Evolutionary conservation across 176 grass and related monocot genomes (phyloP), one percentile per base, ranked within the genome.

Genomic region (Oryza australiensis): DNA sequence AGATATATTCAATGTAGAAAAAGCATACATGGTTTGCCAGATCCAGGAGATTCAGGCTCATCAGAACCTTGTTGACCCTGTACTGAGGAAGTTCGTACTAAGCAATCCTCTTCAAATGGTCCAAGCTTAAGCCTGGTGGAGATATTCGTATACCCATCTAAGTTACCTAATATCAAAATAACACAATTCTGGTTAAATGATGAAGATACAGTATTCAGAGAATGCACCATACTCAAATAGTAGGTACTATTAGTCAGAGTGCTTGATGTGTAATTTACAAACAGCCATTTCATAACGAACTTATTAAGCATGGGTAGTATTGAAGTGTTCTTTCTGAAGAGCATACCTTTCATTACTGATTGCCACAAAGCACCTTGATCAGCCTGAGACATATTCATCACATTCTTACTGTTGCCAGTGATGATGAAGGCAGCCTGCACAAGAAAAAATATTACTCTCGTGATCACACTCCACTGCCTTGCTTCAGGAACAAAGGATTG

Each of bases 341-440:
- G 14, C 40, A 22, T 66, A 99, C 97, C 97, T 99, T 92, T 99
- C 86, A 87, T 83, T 55, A 99, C 86, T 18, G 89, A 90, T 73
- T 99, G 89, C 97, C 97, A 99, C 2, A 95, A 73, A 85, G 94
- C 87, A 85, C 80, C 76, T 79, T 94, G 97, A 96, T 99, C 91
- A 71, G 93, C 91, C 83, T 99, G 91, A 72, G 97, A 92, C 93
- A 99, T 94, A 85, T 99, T 99, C 97, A 99, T 99, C 73, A 99
- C 82, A 85, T 89, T 94, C 77, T 92, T 96, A 84, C 85, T 88
- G 68, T 96, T 99, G 41, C 97, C 97, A 83, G 88, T 95, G 82
- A 99, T 99, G 81, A 96, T 91, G 82, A 94, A 99, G 24, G 97
- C 82, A 64, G 93, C 91, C 97, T 95, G 87, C 76, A 78, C 70